Evolutionary conservation across 1,139 yeast species (phyloP), one percentile per base, ranked within the genome.

Genomic region (Saccharomycopsis phalli): DNA sequence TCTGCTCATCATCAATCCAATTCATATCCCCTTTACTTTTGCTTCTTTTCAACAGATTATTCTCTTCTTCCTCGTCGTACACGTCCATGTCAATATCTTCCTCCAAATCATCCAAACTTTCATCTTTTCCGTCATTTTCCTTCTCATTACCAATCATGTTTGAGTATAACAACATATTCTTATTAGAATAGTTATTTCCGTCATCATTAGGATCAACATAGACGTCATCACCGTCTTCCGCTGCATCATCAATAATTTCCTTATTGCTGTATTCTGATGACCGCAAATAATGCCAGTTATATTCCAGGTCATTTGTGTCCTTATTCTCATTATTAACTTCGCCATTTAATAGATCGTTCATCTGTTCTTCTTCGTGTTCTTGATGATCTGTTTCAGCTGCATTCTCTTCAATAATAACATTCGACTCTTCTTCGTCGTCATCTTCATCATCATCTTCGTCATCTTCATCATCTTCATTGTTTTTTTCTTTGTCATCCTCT

Each of bases 131-230:
- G 8, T 25, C 27, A 29, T 27, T 46, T 22, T 32, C 45, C 6
- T 39, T 41, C 16, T 47, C 45, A 30, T 20, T 11, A 7, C 49
- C 46, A 4, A 55, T 44, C 50, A 58, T 50, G 32, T 54, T 55
- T 23, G 53, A 54, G 50, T 80, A 80, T 7, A 28, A 17, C 33
- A 30, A 14, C 42, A 79, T 58, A 41, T 63, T 60, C 20, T 71
- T 66, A 53, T 75, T 78, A 39, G 74, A 74, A 56, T 81, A 81
- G 4, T 82, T 76, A 54, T 74, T 76, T 0, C 91, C 91, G 52
- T 81, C 93, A 56, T 81, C 91, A 53, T 81, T 78, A 2, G 91
- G 91, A 56, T 81, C 91, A 51, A 76, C 75, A 51, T 81, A 81
- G 45, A 78, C 84, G 42, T 76, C 82, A 22, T 67, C 74, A 20